Base-by-base conservation (phyloP, 768 basidiomycete genomes). In the Mycena galericulata region DNA sequence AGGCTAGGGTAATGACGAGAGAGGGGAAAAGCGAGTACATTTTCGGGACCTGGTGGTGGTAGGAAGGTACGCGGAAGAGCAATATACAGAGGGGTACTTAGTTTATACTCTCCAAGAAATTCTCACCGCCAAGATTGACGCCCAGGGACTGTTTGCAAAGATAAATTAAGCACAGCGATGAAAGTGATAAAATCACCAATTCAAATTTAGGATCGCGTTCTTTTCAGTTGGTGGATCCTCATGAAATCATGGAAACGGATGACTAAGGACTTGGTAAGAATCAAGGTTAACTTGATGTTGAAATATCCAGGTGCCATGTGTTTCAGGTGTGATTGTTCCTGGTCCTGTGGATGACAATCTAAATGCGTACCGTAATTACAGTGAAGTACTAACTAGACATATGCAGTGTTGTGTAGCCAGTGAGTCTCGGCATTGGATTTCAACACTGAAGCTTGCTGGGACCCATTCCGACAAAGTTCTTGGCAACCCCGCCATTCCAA, bases 131-230 rank as follows among this genome's bases (percentile, higher is more conserved):
- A 54, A 54, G 51, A 54, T 36, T 51, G 32, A 29, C 30, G 50
- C 50, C 12, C 32, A 54, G 51, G 32, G 51, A 54, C n/a, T 30
- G 49, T 51, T 51, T 30, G 49, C 49, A 51, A 51, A 54, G 32
- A 10, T n/a, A 34, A 54, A 54, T 54, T 54, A 54, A 54, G 51
- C 51, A 54, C 51, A 54, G 51, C 30, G 51, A 54, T 54, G 51
- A 54, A 54, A 54, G 51, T 54, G 51, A 54, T 54, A 54, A 36
- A 36, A 54, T 54, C 51, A 29, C 47, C 26, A 24, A 46, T 46
- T 46, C 41, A 43, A 43, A 43, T 24, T 46, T 50, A 27, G 15
- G 47, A 50, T 50, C 27, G 47, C 47, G 27, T 29, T 50, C 26
- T 54, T 54, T 11, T 51, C 49, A 30, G 49, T 51, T 51, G 49